phyloP scores from a whole-genome alignment of 2,329 filamentous ascomycete species.

The Fusarium sp. region DNA sequence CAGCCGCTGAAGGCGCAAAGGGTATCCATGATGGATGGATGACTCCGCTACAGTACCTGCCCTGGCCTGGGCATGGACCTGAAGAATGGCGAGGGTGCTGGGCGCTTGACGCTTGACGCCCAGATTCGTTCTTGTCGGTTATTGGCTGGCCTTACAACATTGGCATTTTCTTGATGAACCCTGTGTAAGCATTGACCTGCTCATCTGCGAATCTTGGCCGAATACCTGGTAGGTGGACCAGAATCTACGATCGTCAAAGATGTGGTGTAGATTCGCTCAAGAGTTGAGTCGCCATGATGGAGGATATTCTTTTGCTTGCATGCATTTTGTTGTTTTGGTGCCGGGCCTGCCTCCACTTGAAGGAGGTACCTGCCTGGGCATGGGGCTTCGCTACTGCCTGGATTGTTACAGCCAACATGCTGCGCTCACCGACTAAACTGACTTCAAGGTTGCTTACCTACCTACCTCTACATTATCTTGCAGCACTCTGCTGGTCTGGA shows the following conservation, averaged over 20 bases:
- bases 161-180: constrained; percentile 30
- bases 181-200: constrained; percentile 9
- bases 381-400: not conserved
- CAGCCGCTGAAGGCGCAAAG: constrained; percentile 10
- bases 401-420: not conserved
- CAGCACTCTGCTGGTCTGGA: not conserved
- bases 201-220: not conserved
- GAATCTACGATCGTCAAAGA: constrained; percentile 2
- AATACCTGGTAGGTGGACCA: not conserved
- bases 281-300: not conserved
- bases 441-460: not conserved
- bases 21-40: not conserved
- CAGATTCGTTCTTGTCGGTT: constrained; percentile 5
- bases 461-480: not conserved
- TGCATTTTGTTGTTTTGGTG: not conserved
- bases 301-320: not conserved
- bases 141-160: constrained; percentile 38
- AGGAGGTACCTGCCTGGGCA: not conserved
- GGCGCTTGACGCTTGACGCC: constrained; percentile 12
- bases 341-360: not conserved
- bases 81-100: not conserved
- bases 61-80: not conserved
- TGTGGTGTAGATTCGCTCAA: not conserved
- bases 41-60: no score
- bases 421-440: constrained; percentile 3